Evolutionary conservation across 306 rosid species (phyloP).

Genomic region (Malus asiatica): DNA sequence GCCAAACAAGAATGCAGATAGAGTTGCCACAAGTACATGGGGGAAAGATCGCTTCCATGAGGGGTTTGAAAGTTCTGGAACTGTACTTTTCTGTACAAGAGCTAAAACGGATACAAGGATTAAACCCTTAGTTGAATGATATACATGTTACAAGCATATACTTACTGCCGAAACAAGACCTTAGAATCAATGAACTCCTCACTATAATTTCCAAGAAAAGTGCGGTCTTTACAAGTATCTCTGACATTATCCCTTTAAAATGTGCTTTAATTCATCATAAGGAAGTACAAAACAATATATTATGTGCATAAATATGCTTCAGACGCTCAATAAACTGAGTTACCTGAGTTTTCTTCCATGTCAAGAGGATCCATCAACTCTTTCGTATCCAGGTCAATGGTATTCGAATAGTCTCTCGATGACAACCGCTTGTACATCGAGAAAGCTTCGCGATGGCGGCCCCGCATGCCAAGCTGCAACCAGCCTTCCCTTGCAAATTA

Average conservation of each 20-base stretch:
- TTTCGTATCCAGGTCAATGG: constrained; percentile 31
- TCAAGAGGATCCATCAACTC: constrained; percentile 42
- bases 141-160: background rate
- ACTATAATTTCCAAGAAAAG: background rate
- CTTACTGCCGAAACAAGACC: background rate
- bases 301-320: constrained; percentile 1
- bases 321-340: constrained; percentile 5
- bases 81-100: constrained; percentile 37
- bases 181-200: background rate
- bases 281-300: background rate
- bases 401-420: constrained; percentile 41
- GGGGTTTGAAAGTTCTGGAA: constrained; percentile 54
- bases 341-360: constrained; percentile 74
- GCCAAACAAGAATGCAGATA: constrained; percentile 81
- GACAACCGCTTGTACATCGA: constrained; percentile 76
- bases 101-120: constrained; percentile 35
- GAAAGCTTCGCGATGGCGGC: constrained; percentile 50
- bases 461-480: constrained; percentile 54
- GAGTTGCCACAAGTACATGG: constrained; percentile 71
- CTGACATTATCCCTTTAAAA: background rate
- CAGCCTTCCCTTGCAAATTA: constrained; percentile 18
- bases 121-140: constrained; percentile 12
- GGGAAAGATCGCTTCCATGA: constrained; percentile 87
- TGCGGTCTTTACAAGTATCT: background rate
- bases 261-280: background rate